Conservation (phyloP, 2,329 filamentous ascomycete species). For the Colletotrichum ledebouriae region DNA sequence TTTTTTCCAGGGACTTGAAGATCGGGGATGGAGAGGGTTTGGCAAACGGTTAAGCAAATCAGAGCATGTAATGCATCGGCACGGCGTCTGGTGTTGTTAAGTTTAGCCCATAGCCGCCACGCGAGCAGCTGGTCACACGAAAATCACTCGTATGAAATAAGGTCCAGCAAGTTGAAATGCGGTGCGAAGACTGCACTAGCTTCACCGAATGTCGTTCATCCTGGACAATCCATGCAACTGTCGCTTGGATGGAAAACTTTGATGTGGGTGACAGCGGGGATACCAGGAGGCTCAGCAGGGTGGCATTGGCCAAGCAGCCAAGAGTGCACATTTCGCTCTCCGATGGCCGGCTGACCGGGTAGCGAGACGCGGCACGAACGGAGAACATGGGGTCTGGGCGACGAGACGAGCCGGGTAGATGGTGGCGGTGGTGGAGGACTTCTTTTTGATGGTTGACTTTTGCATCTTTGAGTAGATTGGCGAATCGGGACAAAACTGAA, state of each 20-base stretch:
- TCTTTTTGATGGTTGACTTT: background rate
- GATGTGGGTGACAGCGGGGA: slow-evolving; percentile 9
- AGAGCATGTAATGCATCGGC: slow-evolving; percentile 39
- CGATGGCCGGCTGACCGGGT: slow-evolving; percentile 13
- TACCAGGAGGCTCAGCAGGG: slow-evolving; percentile 12
- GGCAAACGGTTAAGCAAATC: slow-evolving; percentile 35
- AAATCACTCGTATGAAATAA: slow-evolving; percentile 11
- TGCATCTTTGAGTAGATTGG: slow-evolving; percentile 27
- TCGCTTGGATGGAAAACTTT: background rate
- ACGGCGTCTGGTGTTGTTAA: slow-evolving; percentile 43
- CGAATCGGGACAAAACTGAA: slow-evolving; percentile 27
- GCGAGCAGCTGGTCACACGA: slow-evolving; percentile 33
- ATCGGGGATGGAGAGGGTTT: slow-evolving; percentile 4
- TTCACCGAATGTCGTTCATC: slow-evolving; percentile 3
- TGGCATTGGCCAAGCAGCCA: slow-evolving; percentile 7
- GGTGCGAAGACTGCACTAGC: slow-evolving; percentile 15
- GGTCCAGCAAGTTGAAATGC: slow-evolving; percentile 16
- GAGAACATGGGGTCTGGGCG: slow-evolving; percentile 28
- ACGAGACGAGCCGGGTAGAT: slow-evolving; percentile 19
- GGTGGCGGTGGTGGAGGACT: background rate
- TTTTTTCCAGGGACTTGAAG: slow-evolving; percentile 14
- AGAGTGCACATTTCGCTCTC: background rate
- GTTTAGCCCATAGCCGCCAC: slow-evolving; percentile 40
- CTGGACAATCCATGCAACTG: slow-evolving; percentile 23
- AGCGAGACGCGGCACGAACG: slow-evolving; percentile 23